These are phyloP conservation scores for Boletus patriciae DNA, from an alignment of 768 basidiomycete species.

Conservation along the genomic window DNA sequence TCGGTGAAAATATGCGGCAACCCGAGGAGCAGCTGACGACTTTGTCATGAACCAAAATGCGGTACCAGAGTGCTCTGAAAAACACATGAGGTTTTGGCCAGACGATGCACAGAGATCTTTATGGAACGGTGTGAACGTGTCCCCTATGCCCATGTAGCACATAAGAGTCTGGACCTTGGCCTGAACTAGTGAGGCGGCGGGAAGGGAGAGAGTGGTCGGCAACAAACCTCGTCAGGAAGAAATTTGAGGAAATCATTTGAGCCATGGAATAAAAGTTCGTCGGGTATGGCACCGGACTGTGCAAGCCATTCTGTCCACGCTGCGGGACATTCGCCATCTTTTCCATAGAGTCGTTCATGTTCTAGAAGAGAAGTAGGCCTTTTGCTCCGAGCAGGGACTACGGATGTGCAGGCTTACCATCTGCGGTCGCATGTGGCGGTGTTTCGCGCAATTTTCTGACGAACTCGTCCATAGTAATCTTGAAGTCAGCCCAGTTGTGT, in stretches of 20 bases:
- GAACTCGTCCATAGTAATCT: constrained; percentile 53
- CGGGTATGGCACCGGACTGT: constrained; percentile 48
- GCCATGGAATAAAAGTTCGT: constrained; percentile 50
- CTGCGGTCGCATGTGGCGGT: constrained; percentile 35
- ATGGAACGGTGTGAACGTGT: constrained; percentile 82
- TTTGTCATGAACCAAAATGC: constrained; percentile 89
- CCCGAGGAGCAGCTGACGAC: constrained; percentile 52
- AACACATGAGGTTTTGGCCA: constrained; percentile 86
- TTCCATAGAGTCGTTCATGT: constrained; percentile 66
- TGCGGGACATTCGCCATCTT: constrained; percentile 69
- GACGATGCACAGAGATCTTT: constrained; percentile 84
- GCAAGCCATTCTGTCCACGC: constrained; percentile 66
- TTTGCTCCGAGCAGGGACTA: background rate
- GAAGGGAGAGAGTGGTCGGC: background rate
- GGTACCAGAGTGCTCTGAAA: constrained; percentile 67
- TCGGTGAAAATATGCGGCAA: constrained; percentile 56
- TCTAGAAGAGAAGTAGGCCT: constrained; percentile 38
- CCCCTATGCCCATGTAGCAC: constrained; percentile 82
- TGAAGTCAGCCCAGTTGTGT: constrained; percentile 52
- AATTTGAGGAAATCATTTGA: constrained; percentile 57
- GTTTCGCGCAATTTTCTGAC: constrained; percentile 43
- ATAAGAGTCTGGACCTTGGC: constrained; percentile 72
- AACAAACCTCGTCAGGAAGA: constrained; percentile 52
- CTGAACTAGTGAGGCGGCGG: constrained; percentile 35
- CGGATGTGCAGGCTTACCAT: constrained; percentile 35